Base-by-base conservation (phyloP, 768 basidiomycete genomes). In the Naganishia friedmannii region DNA sequence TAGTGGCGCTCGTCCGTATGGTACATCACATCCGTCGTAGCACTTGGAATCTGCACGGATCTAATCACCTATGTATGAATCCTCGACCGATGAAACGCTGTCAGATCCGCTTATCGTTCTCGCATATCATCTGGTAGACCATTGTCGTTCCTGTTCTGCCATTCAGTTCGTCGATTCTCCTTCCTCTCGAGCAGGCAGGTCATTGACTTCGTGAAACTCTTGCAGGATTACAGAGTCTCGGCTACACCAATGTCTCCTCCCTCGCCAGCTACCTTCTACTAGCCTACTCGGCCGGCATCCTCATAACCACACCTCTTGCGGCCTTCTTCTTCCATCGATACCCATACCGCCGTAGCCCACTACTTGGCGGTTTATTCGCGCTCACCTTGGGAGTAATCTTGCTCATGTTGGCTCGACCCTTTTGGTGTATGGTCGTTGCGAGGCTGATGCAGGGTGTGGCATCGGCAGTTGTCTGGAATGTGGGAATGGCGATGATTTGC, bases 61-160 rank as follows among this genome's bases (percentile, higher is more conserved):
- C 45, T 74, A 17, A 58, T 74, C 26, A 71, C 77, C 21, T 78
- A 78, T 71, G 76, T 77, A 51, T 56, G 74, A 12, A 23, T 1
- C 28, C 29, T 54, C 15, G 31, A n/a, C n/a, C n/a, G n/a, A n/a
- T n/a, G 13, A 51, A 5, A 12, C n/a, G n/a, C 21, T 1, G 48
- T 51, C 48, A 51, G 3, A 23, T 21, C 4, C 12, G 23, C 48
- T 51, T 26, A 51, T 3, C 15, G 3, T 1, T 51, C 48, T 8
- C 28, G 29, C 34, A 19, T 51, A 4, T 28, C 23, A 34, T 48
- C 21, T 21, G 48, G 26, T 54, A 77, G 77, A 73, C 69, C 26
- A 77, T 77, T 32, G 74, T 79, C 29, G 74, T 79, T 9, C 77
- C 77, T 9, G 73, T 79, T 45, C 39, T 79, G 34, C 77, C 77